Percentiles rank a stretch among this genome's conserved stretches.
These are phyloP conservation scores for Aspergillus saccharolyticus DNA, from an alignment of 495 filamentous ascomycete species.

Conservation along the genomic window DNA sequence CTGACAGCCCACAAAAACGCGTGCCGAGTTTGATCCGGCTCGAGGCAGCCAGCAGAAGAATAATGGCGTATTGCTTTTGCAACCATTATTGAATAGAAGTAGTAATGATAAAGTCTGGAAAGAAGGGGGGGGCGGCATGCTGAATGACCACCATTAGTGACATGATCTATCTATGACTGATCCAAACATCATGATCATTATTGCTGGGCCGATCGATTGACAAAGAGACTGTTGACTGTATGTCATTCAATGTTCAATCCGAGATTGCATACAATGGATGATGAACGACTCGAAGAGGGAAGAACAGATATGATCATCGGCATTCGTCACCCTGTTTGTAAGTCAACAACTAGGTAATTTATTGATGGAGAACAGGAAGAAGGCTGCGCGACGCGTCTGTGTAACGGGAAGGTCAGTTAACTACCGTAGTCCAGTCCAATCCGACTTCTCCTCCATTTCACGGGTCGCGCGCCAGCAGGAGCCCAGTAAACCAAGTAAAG, in stretches of 20 bases:
- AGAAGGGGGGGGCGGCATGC: no score
- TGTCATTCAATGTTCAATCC: background rate
- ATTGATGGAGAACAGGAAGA: background rate
- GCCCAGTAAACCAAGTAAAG: background rate
- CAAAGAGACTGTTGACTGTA: no score
- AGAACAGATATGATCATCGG: background rate
- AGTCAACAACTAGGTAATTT: background rate
- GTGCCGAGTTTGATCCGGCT: background rate
- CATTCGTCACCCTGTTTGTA: background rate
- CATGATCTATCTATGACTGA: no score
- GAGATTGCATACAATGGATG: background rate
- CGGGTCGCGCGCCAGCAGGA: background rate
- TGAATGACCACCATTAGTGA: no score
- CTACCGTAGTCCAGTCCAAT: no score
- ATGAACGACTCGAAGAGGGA: background rate
- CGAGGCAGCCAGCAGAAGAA: background rate
- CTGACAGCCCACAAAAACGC: background rate
- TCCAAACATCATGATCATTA: no score
- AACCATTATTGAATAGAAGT: no score
- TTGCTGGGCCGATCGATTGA: no score
- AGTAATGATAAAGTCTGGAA: no score
- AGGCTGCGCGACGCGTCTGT: background rate
- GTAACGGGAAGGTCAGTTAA: background rate
- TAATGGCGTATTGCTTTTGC: background rate
- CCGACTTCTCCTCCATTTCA: background rate